Evolutionary conservation across 2,329 filamentous ascomycete genomes (phyloP).

Genomic region (Fusarium heterosporum): DNA sequence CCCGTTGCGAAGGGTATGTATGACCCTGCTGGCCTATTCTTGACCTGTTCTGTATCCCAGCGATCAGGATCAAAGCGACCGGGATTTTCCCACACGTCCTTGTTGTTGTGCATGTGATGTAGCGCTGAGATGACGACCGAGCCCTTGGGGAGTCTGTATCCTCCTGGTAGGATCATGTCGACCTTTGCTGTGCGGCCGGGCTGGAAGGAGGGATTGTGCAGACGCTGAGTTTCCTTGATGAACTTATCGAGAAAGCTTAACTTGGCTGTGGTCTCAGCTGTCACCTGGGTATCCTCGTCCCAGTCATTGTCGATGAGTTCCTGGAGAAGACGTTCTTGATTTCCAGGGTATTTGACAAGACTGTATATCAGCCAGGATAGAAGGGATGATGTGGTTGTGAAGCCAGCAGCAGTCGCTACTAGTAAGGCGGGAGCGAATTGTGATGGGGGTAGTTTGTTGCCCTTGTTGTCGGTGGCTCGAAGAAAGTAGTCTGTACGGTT

Average conservation of each 20-base stretch:
- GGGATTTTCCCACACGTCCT: conserved; percentile 68
- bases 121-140: conserved; percentile 65
- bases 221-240: conserved; percentile 70
- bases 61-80: conserved; percentile 68
- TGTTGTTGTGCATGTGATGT: conserved; percentile 65
- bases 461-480: conserved; percentile 65
- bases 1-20: conserved; percentile 71
- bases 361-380: conserved; percentile 69
- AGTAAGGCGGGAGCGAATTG: conserved; percentile 53
- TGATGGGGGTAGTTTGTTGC: conserved; percentile 61
- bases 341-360: conserved; percentile 63
- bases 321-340: conserved; percentile 68
- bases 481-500: conserved; percentile 60
- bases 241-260: conserved; percentile 67
- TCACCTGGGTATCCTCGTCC: conserved; percentile 57
- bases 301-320: conserved; percentile 65
- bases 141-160: conserved; percentile 65
- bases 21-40: conserved; percentile 60
- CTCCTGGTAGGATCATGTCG: conserved; percentile 69
- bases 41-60: conserved; percentile 67
- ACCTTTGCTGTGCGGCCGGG: conserved; percentile 67
- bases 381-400: conserved; percentile 69
- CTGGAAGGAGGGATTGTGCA: conserved; percentile 71
- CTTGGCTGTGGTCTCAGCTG: conserved; percentile 59
- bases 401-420: conserved; percentile 67